phyloP scores from a whole-genome alignment of 2,329 filamentous ascomycete genomes.

The Pseudogymnoascus sp. region DNA sequence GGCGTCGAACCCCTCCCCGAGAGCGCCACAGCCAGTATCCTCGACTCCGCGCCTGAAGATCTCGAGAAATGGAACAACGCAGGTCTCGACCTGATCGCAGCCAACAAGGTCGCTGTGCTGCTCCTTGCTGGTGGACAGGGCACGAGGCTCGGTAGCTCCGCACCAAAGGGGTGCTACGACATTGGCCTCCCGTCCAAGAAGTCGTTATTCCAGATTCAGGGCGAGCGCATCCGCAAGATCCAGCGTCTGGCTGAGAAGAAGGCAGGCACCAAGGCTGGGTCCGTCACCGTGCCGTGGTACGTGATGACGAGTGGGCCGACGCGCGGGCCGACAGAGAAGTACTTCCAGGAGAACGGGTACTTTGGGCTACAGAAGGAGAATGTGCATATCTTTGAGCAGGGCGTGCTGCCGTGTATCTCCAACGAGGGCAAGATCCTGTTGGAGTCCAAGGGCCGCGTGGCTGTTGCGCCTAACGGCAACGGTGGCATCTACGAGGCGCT shows the following conservation, averaged over 20 bases:
- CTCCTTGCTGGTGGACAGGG: constrained; percentile 97
- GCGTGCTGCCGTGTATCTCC: constrained; percentile 90
- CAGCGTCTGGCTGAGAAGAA: constrained; percentile 72
- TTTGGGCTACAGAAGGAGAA: constrained; percentile 84
- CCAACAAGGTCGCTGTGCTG: constrained; percentile 72
- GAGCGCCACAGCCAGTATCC: constrained; percentile 76
- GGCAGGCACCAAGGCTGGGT: constrained; percentile 44
- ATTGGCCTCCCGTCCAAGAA: constrained; percentile 90
- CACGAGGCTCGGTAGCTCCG: constrained; percentile 86
- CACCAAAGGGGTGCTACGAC: constrained; percentile 94
- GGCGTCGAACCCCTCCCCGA: constrained; percentile 80
- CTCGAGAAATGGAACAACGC: constrained; percentile 75
- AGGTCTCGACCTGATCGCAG: constrained; percentile 56
- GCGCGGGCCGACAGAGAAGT: constrained; percentile 80
- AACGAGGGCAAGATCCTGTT: constrained; percentile 97
- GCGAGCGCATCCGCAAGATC: constrained; percentile 81
- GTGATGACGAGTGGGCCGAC: constrained; percentile 99
- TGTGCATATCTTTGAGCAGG: constrained; percentile 91
- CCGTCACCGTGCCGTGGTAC: constrained; percentile 83
- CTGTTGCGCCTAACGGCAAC: constrained; percentile 94
- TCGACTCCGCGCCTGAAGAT: constrained; percentile 75
- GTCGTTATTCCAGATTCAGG: constrained; percentile 95
- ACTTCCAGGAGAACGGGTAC: constrained; percentile 82
- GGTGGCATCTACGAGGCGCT: constrained; percentile 94
- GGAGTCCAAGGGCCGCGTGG: constrained; percentile 78